Base-by-base conservation (phyloP, 2,329 filamentous ascomycete genomes). In the Hypoxylon sp. region DNA sequence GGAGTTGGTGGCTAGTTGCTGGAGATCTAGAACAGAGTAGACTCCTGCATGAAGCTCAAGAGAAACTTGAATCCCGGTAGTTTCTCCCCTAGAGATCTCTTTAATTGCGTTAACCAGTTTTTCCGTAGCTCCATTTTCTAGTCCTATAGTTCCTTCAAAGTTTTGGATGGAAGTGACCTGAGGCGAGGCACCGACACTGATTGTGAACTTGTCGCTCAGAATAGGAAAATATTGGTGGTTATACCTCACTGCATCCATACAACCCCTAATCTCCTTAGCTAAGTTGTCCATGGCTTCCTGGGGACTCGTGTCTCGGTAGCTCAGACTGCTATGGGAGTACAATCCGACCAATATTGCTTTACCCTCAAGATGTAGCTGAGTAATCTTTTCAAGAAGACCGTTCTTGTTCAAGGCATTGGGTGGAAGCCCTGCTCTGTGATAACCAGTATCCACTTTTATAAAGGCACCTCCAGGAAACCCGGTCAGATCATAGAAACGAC, bases 21-120 rank as follows among this genome's bases (percentile, higher is more conserved):
- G 53, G 2, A 57, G 25, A 19, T 57, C 53, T 14, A 57, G 41
- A n/a, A 57, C 28, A 10, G 53, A 57, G 28, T 57, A 57, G 7
- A 57, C 53, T 32, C 53, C 53, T 11, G 53, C 53, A 23, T 57
- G 53, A 36, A 57, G 53, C 28, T 57, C 53, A 23, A 57, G 41
- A 25, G 53, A 57, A 21, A 57, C 19, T 23, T 36, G 21, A 9
- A 57, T 48, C 34, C 41, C 53, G 14, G 25, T 28, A 23, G 10
- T 14, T 5, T 34, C 53, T 57, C 13, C 28, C 11, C 10, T 14
- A 7, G 53, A 48, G 2, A 57, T 17, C 17, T 48, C 41, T 30
- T 19, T 19, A 19, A 58, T 48, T 10, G 19, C n/a, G 19, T n/a
- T 2, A 9, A 38, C 14, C 14, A 48, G 43, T 19, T n/a, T 28